Conservation (phyloP, 2,329 filamentous ascomycete species). For the Cytospora schulzeri region DNA sequence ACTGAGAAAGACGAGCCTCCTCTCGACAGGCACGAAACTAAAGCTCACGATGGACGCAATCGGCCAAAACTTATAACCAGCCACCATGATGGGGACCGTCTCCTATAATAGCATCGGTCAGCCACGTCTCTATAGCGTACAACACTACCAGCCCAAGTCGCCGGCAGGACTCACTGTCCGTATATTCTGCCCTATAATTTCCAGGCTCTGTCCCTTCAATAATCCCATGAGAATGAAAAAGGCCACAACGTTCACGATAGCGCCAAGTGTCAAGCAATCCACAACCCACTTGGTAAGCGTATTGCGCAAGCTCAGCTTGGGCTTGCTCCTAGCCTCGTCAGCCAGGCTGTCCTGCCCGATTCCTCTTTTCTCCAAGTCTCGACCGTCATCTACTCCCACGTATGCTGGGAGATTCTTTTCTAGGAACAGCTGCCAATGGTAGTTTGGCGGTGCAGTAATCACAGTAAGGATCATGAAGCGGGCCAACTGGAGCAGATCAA, state of each 20-base stretch:
- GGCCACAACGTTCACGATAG: slow-evolving; percentile 48
- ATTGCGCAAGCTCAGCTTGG: slow-evolving; percentile 45
- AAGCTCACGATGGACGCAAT: slow-evolving; percentile 55
- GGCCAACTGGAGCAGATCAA: slow-evolving; percentile 54
- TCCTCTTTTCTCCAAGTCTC: slow-evolving; percentile 30
- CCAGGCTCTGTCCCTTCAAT: slow-evolving; percentile 43
- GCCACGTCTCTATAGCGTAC: too few species aligned
- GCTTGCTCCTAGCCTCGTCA: slow-evolving; percentile 30
- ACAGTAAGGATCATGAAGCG: slow-evolving; percentile 57
- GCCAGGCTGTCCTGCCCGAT: background rate
- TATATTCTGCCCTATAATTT: slow-evolving; percentile 44
- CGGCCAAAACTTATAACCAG: slow-evolving; percentile 56
- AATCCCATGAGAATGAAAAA: slow-evolving; percentile 52
- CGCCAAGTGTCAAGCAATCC: slow-evolving; percentile 51
- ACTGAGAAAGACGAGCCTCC: slow-evolving; percentile 52
- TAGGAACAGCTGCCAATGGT: slow-evolving; percentile 59
- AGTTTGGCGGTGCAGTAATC: slow-evolving; percentile 58
- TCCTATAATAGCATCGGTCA: slow-evolving; percentile 32
- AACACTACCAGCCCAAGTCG: background rate
- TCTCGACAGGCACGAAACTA: slow-evolving; percentile 51
- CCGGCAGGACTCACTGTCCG: slow-evolving; percentile 34
- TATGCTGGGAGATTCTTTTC: slow-evolving; percentile 56
- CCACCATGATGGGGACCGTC: slow-evolving; percentile 51
- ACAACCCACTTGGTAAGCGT: slow-evolving; percentile 53
- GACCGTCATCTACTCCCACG: slow-evolving; percentile 23